Evolutionary conservation across 2,329 filamentous ascomycete species (phyloP), one percentile per base, ranked within the genome.

Genomic region (Aspergillus japonicus): DNA sequence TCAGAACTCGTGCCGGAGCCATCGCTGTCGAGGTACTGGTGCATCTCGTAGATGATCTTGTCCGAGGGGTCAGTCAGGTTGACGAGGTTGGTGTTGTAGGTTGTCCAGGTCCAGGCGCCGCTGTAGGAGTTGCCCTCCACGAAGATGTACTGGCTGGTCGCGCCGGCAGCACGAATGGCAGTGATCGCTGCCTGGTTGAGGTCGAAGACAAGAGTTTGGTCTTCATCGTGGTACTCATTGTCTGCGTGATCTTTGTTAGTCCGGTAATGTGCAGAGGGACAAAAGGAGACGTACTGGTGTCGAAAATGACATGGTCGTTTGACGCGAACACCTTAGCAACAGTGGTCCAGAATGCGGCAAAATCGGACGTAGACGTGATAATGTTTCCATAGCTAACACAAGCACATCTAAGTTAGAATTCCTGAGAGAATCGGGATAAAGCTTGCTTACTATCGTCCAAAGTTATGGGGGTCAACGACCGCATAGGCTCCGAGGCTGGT

Each of bases 201-300:
- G 66, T 81, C 72, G 11, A 83, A 76, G 11, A 88, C 85, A 8
- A 87, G 80, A 2, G 72, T 73, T 71, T 87, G 84, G 66, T 85
- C 82, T 80, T 87, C 85, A 69, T 82, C 81, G 71, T 88, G 79
- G 73, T 85, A 87, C 78, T 88, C 86, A 73, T 88, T 88, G 81
- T 88, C 67, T 78, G 14, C 26, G 4, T 66, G 14, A 8, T 66
- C 5, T 10, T 54, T 10, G 26, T 63, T 52, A 58, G n/a, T 48
- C 16, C 49, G 1, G 2, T 1, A 35, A 42, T 19, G 47, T 12
- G 3, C 19, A 39, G 5, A 5, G 12, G 3, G 29, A 29, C 1
- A 4, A 8, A 3, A 3, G 29, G 23, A 24, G n/a, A 14, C 3
- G 60, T 66, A 74, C 70, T 88, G 64, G 84, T 87, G 74, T 88